These are phyloP conservation scores for Xylariaceae sp. DNA, from an alignment of 2,329 filamentous ascomycete genomes.

Conservation along the genomic window DNA sequence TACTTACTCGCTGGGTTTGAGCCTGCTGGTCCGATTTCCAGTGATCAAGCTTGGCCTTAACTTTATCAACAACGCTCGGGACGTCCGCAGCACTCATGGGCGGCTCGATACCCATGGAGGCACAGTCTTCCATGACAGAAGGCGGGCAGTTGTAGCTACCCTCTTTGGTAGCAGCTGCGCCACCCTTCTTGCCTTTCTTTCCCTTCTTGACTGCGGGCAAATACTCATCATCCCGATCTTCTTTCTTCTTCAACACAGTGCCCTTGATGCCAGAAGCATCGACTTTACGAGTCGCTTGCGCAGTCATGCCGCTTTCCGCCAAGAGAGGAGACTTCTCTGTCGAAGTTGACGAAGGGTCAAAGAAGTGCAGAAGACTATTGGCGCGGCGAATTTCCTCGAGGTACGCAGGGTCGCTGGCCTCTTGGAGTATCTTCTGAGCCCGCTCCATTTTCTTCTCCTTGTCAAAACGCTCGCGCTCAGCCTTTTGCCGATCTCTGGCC, in stretches of 20 bases:
- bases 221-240: constrained; percentile 83
- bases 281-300: constrained; percentile 76
- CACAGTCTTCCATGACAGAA: constrained; percentile 86
- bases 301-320: constrained; percentile 69
- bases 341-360: constrained; percentile 68
- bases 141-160: constrained; percentile 76
- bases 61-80: constrained; percentile 74
- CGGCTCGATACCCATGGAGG: constrained; percentile 78
- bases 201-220: constrained; percentile 77
- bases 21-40: constrained; percentile 89
- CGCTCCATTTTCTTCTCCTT: constrained; percentile 72
- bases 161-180: constrained; percentile 45
- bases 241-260: constrained; percentile 76
- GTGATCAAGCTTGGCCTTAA: constrained; percentile 83
- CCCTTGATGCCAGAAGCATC: constrained; percentile 84
- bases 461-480: constrained; percentile 71
- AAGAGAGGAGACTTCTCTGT: constrained; percentile 63
- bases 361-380: constrained; percentile 83
- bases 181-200: constrained; percentile 80
- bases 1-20: constrained; percentile 83
- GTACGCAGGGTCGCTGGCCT: constrained; percentile 83
- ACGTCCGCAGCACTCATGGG: constrained; percentile 84
- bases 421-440: constrained; percentile 71
- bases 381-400: constrained; percentile 87
- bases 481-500: constrained; percentile 71